phyloP scores from a whole-genome alignment of 768 basidiomycete genomes.

The Tremella fuciformis region DNA sequence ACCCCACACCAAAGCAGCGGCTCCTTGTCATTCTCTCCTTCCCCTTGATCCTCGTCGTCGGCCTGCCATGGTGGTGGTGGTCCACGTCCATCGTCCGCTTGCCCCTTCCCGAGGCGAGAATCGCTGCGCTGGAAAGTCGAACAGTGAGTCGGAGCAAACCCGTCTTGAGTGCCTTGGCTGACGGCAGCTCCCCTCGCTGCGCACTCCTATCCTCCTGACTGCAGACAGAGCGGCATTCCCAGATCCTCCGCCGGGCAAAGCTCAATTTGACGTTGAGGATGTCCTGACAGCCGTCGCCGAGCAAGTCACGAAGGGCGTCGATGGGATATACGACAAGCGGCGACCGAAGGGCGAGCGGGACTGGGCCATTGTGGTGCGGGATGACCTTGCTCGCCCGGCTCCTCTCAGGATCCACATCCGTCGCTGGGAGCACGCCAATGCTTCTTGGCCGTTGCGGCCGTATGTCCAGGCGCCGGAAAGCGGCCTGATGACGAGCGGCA shows the following conservation, averaged over 20 bases:
- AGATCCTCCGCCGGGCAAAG: slow-evolving; percentile 23
- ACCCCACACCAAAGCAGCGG: slow-evolving; percentile 32
- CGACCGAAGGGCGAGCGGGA: slow-evolving; percentile 25
- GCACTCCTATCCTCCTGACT: slow-evolving; percentile 38
- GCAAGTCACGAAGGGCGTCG: slow-evolving; percentile 29
- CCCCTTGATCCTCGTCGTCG: slow-evolving; percentile 71
- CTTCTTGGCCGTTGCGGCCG: slow-evolving; percentile 33
- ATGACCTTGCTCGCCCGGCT: not conserved
- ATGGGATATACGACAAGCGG: slow-evolving; percentile 26
- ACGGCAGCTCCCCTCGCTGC: slow-evolving; percentile 10
- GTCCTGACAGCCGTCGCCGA: slow-evolving; percentile 24
- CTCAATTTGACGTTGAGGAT: slow-evolving; percentile 13
- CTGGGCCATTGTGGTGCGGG: slow-evolving; percentile 34
- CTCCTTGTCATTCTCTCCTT: slow-evolving; percentile 61
- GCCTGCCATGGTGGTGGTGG: slow-evolving; percentile 88
- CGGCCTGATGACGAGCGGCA: slow-evolving; percentile 27
- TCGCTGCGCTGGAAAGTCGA: slow-evolving; percentile 58
- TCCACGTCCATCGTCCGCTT: slow-evolving; percentile 85
- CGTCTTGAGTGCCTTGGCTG: slow-evolving; percentile 1
- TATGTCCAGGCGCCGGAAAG: slow-evolving; percentile 35
- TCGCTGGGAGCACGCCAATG: slow-evolving; percentile 22
- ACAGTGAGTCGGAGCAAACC: slow-evolving; percentile 25
- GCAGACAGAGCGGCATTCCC: slow-evolving; percentile 33
- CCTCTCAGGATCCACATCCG: slow-evolving; percentile 30
- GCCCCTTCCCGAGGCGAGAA: slow-evolving; percentile 64